Evolutionary conservation across 2,329 filamentous ascomycete genomes (phyloP).

Genomic region (Rutstroemia sp.): DNA sequence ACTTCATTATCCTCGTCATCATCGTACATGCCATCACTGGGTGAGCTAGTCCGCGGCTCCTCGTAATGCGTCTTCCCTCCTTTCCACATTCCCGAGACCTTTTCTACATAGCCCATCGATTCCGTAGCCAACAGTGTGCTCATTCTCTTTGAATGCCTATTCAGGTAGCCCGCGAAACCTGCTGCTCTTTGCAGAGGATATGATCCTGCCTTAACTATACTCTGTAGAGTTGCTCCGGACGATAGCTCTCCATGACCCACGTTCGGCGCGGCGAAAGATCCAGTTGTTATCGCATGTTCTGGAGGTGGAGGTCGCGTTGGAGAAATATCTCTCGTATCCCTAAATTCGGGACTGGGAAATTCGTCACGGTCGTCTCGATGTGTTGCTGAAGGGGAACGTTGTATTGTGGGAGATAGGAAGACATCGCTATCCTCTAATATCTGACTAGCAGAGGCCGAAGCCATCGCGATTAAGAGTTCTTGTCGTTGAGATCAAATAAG

Average conservation of each 20-base stretch:
- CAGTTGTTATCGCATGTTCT: constrained; percentile 20
- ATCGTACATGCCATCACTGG: constrained; percentile 46
- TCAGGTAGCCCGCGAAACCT: constrained; percentile 75
- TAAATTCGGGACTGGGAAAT: constrained; percentile 7
- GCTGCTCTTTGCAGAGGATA: constrained; percentile 81
- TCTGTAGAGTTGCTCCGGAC: constrained; percentile 47
- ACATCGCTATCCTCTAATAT: constrained; percentile 83
- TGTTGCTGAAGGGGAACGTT: constrained; percentile 34
- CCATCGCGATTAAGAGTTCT: constrained; percentile 18
- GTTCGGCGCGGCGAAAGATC: constrained; percentile 19
- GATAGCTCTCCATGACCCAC: constrained; percentile 27
- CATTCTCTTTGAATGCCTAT: constrained; percentile 71
- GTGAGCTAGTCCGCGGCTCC: constrained; percentile 44
- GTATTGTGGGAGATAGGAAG: constrained; percentile 72
- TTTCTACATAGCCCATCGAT: constrained; percentile 93
- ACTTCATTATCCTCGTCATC: constrained; percentile 57
- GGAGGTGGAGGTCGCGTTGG: constrained; percentile 9
- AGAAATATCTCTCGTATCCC: neutral
- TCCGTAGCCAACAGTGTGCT: constrained; percentile 77
- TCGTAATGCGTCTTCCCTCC: constrained; percentile 86
- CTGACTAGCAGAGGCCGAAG: constrained; percentile 72
- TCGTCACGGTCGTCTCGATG: constrained; percentile 15
- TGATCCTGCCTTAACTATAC: constrained; percentile 52
- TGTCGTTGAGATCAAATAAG: neutral
- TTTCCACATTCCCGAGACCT: constrained; percentile 95